Conservation (phyloP, 1,139 yeast genomes). For the Pichia sp. region DNA sequence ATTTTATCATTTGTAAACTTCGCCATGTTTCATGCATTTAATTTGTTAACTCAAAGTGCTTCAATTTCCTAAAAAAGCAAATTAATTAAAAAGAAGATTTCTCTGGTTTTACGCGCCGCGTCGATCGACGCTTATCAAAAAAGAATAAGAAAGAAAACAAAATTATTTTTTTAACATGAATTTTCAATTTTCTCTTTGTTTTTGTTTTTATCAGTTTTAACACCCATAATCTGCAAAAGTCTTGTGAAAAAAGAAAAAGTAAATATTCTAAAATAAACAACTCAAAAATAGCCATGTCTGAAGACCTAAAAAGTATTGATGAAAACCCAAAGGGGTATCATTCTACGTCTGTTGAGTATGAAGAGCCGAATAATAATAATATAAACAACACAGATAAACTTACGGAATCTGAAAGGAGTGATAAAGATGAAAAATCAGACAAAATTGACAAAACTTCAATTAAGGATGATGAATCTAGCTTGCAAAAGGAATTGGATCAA, state of each 20-base stretch:
- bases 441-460: background rate
- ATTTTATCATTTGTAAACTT: background rate
- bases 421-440: background rate
- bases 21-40: background rate
- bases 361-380: too few species aligned
- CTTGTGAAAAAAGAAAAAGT: too few species aligned
- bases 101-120: slow-evolving; percentile 1
- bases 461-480: background rate
- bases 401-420: background rate
- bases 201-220: background rate
- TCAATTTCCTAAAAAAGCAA: slow-evolving; percentile 1
- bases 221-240: too few species aligned
- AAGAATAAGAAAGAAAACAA: too few species aligned
- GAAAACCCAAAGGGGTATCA: too few species aligned
- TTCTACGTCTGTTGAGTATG: too few species aligned
- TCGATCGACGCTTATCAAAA: slow-evolving; percentile 2
- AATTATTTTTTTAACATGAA: background rate
- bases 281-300: too few species aligned
- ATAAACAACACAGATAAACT: too few species aligned
- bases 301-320: too few species aligned
- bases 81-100: background rate
- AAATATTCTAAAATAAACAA: too few species aligned
- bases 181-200: background rate
- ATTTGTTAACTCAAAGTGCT: background rate
- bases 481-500: slow-evolving; percentile 10